These are phyloP conservation scores for Carex myosuroides DNA, from an alignment of 176 grass and related monocot genomes.

Conservation along the genomic window DNA sequence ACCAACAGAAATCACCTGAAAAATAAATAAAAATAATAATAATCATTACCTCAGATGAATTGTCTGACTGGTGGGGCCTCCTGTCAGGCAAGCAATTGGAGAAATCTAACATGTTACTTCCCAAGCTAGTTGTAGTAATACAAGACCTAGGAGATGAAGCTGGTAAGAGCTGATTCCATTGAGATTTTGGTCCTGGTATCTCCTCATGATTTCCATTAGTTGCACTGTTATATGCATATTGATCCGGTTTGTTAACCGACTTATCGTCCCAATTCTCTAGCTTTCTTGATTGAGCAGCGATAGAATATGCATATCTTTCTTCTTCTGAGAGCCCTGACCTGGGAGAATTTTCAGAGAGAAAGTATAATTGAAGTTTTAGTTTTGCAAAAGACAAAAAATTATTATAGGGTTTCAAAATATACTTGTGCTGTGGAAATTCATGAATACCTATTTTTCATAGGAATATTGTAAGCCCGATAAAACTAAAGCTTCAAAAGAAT, in stretches of 20 bases:
- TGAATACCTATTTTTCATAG: not conserved
- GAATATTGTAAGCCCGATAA: not conserved
- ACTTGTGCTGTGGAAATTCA: not conserved
- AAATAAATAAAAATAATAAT: not conserved
- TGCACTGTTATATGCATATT: slow-evolving; percentile 29
- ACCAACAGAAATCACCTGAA: not conserved
- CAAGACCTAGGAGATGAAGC: slow-evolving; percentile 77
- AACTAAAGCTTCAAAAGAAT: not conserved
- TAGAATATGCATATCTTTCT: slow-evolving; percentile 32
- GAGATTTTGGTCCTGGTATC: slow-evolving; percentile 42
- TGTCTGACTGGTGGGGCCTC: slow-evolving; percentile 52
- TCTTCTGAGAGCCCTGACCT: slow-evolving; percentile 42
- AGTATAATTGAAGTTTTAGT: not conserved
- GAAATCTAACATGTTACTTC: slow-evolving; percentile 75
- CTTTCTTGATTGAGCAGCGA: slow-evolving; percentile 26
- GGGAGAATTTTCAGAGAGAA: slow-evolving; percentile 7
- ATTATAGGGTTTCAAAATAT: not conserved
- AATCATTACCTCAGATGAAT: slow-evolving; percentile 70
- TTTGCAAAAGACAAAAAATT: not conserved
- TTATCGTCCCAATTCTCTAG: slow-evolving; percentile 35
- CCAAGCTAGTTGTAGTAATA: slow-evolving; percentile 49
- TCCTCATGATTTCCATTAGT: slow-evolving; percentile 29
- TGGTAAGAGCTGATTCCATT: slow-evolving; percentile 51
- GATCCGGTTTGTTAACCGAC: slow-evolving; percentile 22
- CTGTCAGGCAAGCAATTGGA: slow-evolving; percentile 42